A percentile compares a stretch with the other conserved stretches of the same genome.
Conservation (phyloP, 2,329 filamentous ascomycete genomes). For the Aureobasidium sp. region DNA sequence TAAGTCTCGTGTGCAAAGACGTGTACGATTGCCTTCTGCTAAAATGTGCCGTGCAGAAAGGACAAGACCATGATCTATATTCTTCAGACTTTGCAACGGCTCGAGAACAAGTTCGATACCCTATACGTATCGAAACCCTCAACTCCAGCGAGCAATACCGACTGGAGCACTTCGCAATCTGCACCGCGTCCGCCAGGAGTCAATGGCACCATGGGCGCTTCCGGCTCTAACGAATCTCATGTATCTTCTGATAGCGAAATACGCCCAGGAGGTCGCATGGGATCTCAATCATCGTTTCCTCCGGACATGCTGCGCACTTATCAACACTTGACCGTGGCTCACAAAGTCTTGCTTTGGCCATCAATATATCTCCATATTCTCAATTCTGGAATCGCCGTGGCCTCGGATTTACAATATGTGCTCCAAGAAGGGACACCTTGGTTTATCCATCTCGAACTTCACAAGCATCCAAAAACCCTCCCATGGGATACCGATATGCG, state of each 20-base stretch:
- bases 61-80: conserved; percentile 58
- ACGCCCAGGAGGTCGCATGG: not conserved
- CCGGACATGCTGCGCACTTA: conserved; percentile 11
- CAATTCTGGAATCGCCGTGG: conserved; percentile 28
- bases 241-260: not conserved
- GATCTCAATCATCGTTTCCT: not conserved
- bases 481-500: conserved; percentile 25
- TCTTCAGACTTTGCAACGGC: conserved; percentile 47
- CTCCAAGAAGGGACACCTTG: conserved; percentile 34
- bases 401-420: conserved; percentile 31
- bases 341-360: conserved; percentile 47
- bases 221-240: not conserved
- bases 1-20: conserved; percentile 32
- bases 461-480: conserved; percentile 26
- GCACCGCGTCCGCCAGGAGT: not conserved
- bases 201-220: not conserved
- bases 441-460: conserved; percentile 32
- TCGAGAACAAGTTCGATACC: conserved; percentile 52
- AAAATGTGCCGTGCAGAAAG: conserved; percentile 41
- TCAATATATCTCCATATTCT: conserved; percentile 32
- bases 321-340: conserved; percentile 35
- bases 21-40: not conserved
- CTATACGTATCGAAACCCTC: conserved; percentile 21
- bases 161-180: not conserved
- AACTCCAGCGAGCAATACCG: conserved; percentile 20